Evolutionary conservation across 345 rosid species (phyloP).

Genomic region (Populus davidiana): DNA sequence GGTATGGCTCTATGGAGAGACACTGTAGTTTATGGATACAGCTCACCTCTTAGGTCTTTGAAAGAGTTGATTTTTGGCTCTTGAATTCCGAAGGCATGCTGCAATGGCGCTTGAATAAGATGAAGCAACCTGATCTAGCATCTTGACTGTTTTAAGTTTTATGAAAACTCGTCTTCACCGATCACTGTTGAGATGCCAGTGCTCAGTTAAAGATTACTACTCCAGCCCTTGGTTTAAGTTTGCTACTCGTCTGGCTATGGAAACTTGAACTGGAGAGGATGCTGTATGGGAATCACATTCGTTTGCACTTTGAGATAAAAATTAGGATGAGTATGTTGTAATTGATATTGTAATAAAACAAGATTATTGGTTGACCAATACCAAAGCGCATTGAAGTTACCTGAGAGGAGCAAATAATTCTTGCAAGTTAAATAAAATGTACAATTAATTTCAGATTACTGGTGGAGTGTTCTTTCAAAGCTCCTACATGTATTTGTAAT

Average conservation of each 20-base stretch:
- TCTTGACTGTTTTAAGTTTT: neutral
- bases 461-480: neutral
- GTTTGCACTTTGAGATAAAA: neutral
- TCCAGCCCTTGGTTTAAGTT: neutral
- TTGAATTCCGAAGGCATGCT: neutral
- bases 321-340: neutral
- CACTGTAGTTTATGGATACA: slow-evolving; percentile 52
- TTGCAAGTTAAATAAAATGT: neutral
- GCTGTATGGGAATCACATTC: neutral
- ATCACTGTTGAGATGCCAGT: neutral
- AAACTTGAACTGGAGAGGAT: neutral
- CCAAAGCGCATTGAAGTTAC: neutral
- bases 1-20: slow-evolving; percentile 80
- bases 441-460: neutral
- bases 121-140: neutral
- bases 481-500: no score
- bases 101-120: slow-evolving; percentile 14
- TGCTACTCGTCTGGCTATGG: neutral
- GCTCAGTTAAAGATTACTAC: no score
- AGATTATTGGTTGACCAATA: neutral
- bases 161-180: neutral
- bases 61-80: slow-evolving; percentile 59
- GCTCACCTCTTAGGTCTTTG: slow-evolving; percentile 60
- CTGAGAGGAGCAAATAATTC: neutral
- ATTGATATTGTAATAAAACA: neutral